Base-by-base conservation (phyloP, 805 yeast species). In the Kuraishia floccosa region DNA sequence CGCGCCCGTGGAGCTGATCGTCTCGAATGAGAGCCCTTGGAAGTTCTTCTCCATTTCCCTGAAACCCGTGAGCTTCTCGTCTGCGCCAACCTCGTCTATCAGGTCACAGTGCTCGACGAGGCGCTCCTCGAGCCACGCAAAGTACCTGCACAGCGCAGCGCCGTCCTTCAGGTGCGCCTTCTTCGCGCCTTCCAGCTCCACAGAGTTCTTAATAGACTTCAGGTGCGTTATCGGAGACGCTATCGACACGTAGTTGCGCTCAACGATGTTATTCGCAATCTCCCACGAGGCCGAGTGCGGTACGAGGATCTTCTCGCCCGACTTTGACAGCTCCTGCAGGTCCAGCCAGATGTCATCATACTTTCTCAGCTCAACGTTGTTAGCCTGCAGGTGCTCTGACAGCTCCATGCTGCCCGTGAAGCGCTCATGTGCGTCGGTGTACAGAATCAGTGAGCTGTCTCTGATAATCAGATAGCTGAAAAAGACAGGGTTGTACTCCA, bases 121-220 rank as follows among this genome's bases (percentile, higher is more conserved):
- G 38, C 72, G 65, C 30, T 69, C 57, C 40, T 85, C 84, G 17
- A 89, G 56, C 96, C 97, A 91, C 1, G 94, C 70, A 37, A 82
- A 68, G 40, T 76, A 84, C 35, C 80, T 67, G 16, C 73, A 65
- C 19, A 85, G 58, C 1, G 91, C 86, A 25, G 78, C 63, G 2
- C 93, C 91, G 52, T 93, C 97, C 43, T 78, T 79, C 31, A 71
- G 57, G 49, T 91, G 98, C 1, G 96, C 91, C 4, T 56, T 51
- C 39, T 63, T 70, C 20, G 85, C 79, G 31, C 89, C 89, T 28
- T 58, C 51, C 13, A 84, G 60, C 51, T 91, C 98, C 2, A 67
- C 63, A 6, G 52, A 37, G 48, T 86, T 89, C 52, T 91, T 91
- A 35, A 76, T 64, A 0, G 86, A 70, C 54, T 91, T 91, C 49